phyloP scores from a whole-genome alignment of 139 green algal genomes.

The Bryopsis sp. region DNA sequence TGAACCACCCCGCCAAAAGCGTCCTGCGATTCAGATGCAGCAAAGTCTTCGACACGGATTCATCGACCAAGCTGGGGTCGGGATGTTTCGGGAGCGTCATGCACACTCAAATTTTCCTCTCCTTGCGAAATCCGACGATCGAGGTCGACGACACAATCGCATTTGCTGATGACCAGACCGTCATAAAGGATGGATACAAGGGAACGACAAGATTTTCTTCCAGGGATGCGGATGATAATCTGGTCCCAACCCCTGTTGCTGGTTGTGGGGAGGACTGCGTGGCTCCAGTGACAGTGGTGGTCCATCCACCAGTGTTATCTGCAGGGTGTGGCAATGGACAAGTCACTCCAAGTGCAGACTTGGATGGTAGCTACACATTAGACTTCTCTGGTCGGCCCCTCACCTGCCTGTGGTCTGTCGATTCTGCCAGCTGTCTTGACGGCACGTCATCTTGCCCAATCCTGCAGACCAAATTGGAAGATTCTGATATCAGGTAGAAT shows the following conservation, averaged over 20 bases:
- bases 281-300: neutral
- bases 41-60: neutral
- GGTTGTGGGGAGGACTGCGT: neutral
- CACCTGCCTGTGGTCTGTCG: neutral
- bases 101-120: neutral
- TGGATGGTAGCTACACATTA: slow-evolving; percentile 1
- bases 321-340: neutral
- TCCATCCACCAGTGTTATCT: neutral
- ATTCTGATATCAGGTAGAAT: neutral
- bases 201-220: neutral
- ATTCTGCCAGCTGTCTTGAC: neutral
- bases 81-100: neutral
- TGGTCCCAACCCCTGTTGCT: neutral
- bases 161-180: neutral
- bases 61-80: neutral
- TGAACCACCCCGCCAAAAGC: slow-evolving; percentile 10
- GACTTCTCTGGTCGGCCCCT: neutral
- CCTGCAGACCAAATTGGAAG: neutral
- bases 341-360: neutral
- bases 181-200: neutral
- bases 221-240: neutral
- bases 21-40: neutral
- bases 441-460: neutral
- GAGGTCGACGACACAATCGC: neutral
- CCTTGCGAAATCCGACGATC: neutral